Evolutionary conservation across 2,329 filamentous ascomycete species (phyloP).

Genomic region (Incumbomyces delicatus): DNA sequence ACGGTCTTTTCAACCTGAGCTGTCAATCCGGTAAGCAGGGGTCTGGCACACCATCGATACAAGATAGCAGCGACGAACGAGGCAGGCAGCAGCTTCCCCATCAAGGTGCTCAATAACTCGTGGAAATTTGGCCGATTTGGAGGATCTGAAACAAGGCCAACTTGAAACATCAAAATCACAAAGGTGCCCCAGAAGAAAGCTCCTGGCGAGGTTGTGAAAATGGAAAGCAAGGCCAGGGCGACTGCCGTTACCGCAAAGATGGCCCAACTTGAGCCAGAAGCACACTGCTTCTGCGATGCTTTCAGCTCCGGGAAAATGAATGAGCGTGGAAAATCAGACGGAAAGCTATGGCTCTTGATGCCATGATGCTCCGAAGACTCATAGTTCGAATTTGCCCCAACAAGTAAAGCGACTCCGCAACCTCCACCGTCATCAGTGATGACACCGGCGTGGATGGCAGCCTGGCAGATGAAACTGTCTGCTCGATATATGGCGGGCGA

Average conservation of each 20-base stretch:
- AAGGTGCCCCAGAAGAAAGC: slow-evolving; percentile 81
- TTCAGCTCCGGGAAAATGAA: slow-evolving; percentile 62
- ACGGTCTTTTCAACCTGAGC: slow-evolving; percentile 85
- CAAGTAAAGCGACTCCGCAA: slow-evolving; percentile 68
- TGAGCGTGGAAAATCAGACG: slow-evolving; percentile 80
- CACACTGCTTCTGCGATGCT: slow-evolving; percentile 47
- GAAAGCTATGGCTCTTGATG: slow-evolving; percentile 67
- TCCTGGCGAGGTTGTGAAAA: slow-evolving; percentile 69
- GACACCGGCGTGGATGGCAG: slow-evolving; percentile 75
- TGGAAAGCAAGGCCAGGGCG: slow-evolving; percentile 66
- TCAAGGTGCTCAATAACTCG: slow-evolving; percentile 62
- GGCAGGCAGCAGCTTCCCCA: slow-evolving; percentile 77
- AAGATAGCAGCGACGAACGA: slow-evolving; percentile 81
- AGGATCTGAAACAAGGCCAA: slow-evolving; percentile 80
- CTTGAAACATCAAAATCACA: slow-evolving; percentile 74
- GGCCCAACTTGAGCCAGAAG: slow-evolving; percentile 73
- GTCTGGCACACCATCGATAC: slow-evolving; percentile 69
- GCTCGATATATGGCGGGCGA: slow-evolving; percentile 62
- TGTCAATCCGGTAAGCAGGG: slow-evolving; percentile 60
- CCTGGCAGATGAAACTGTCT: slow-evolving; percentile 77
- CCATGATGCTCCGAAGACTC: slow-evolving; percentile 57
- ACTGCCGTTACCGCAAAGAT: slow-evolving; percentile 70
- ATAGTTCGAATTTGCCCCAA: slow-evolving; percentile 59
- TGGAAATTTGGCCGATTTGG: slow-evolving; percentile 59
- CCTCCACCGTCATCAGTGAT: slow-evolving; percentile 63